These are phyloP conservation scores for Trametes coccinea DNA, from an alignment of 768 basidiomycete genomes.

Conservation along the genomic window DNA sequence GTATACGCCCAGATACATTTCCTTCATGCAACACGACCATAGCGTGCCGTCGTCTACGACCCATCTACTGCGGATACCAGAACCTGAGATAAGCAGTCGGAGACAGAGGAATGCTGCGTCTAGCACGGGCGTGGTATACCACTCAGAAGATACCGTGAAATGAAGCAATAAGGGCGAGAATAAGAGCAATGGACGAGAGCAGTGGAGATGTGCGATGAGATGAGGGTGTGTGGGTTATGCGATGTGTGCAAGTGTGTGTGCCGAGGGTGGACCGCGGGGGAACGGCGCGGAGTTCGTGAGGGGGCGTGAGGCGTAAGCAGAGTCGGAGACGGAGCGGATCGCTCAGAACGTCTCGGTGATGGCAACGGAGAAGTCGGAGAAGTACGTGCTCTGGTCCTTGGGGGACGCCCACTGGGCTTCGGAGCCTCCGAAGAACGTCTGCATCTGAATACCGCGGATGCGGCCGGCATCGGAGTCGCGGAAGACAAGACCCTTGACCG, in stretches of 20 bases:
- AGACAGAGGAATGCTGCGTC: conserved; percentile 18
- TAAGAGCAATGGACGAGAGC: conserved; percentile 1
- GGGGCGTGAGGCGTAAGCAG: neutral
- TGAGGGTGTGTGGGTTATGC: no score
- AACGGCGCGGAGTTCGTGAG: conserved; percentile 2
- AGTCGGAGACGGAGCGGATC: neutral
- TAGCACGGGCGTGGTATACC: conserved; percentile 15
- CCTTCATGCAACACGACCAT: conserved; percentile 13
- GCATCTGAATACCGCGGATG: conserved; percentile 69
- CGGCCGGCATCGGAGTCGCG: conserved; percentile 47
- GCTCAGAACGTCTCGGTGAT: conserved; percentile 49
- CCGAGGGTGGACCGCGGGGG: neutral
- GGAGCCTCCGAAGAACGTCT: conserved; percentile 78
- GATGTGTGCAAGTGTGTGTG: neutral
- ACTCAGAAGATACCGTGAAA: neutral
- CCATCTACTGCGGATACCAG: conserved; percentile 13
- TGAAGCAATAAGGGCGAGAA: neutral
- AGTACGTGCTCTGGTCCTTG: conserved; percentile 60
- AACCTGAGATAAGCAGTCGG: neutral
- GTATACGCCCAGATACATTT: neutral
- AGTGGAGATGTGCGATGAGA: conserved; percentile 3
- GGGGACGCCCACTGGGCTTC: conserved; percentile 55
- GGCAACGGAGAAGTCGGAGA: conserved; percentile 70
- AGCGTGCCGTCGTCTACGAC: conserved; percentile 14
- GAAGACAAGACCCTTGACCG: conserved; percentile 54